These are phyloP conservation scores for Gossypium davidsonii DNA, from an alignment of 441 rosid genomes.

Conservation along the genomic window DNA sequence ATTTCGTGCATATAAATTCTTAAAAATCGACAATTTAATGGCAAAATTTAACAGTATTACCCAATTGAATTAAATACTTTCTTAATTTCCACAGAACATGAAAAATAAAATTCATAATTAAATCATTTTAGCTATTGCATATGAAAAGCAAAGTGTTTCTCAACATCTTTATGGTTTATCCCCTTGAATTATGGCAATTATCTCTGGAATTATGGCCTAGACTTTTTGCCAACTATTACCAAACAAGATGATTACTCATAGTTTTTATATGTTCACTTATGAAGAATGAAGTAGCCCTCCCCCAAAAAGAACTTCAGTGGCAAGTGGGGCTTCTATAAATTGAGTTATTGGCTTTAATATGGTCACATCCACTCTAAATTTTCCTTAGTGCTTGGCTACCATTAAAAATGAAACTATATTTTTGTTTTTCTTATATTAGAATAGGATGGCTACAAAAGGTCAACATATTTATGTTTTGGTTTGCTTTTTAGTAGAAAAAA, in stretches of 20 bases:
- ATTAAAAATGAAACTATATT: background rate
- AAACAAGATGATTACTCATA: conserved; percentile 21
- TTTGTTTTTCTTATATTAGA: background rate
- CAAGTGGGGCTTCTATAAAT: conserved; percentile 11
- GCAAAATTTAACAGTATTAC: too few species aligned
- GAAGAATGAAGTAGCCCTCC: background rate
- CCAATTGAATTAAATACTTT: too few species aligned
- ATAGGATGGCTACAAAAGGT: background rate
- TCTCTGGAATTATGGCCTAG: conserved; percentile 19
- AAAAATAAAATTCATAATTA: too few species aligned
- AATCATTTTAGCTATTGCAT: too few species aligned
- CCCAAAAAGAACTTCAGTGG: background rate
- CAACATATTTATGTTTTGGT: background rate
- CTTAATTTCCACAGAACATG: too few species aligned
- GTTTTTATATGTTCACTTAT: background rate
- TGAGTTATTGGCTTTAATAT: background rate
- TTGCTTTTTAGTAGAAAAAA: background rate
- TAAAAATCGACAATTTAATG: too few species aligned
- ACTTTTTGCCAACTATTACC: conserved; percentile 15
- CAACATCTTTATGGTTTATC: conserved; percentile 3
- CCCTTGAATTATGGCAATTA: conserved; percentile 26
- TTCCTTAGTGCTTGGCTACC: background rate
- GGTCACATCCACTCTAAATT: background rate
- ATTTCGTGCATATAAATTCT: too few species aligned
- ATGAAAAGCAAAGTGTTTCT: background rate